Evolutionary conservation across 1,284 basidiomycete genomes (phyloP), one percentile per base, ranked within the genome.

Genomic region (Fomitopsis betulina): DNA sequence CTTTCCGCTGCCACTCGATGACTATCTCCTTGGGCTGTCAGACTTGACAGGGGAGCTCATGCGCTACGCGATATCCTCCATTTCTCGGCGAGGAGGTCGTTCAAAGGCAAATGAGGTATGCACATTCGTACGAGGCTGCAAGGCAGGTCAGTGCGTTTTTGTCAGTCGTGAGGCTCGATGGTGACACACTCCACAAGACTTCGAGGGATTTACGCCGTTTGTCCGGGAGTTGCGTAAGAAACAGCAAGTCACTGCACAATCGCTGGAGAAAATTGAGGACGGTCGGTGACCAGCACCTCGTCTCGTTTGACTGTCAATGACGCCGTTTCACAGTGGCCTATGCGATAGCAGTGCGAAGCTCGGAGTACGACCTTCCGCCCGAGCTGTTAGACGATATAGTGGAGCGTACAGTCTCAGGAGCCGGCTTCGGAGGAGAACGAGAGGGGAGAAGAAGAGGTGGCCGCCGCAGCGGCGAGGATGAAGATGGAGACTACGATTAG

Each of bases 41-140:
- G 96, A 99, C 72, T 78, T 99, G 35, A 97, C 94, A 0, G 96
- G 96, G 43, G 96, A 98, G 73, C 83, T 96, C n/a, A 98, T 98
- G 96, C 84, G 96, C 38, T 91, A 90, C 62, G 94, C 94, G 4
- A 97, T 96, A 60, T 91, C 86, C 43, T 79, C 84, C 13, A 83
- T 91, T 50, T 78, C 87, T 8, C 83, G 83, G 23, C 84, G 84
- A 35, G 89, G 89, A 1, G 88, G 91, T 25, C 84, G 87, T 53
- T 76, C 80, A 59, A 87, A 82, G 62, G 91, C 93, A 5, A 77
- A 77, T 43, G 77, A 85, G 60, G 83, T 94, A 3, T 90, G 90
- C 70, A 78, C 76, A 33, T 94, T 93, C 72, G 93, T 94, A 19
- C 79, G 92, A 61, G 79, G 77, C 53, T 94, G 93, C 74, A 90